Conservation (phyloP, 768 basidiomycete species). For the Agaricus blazei region DNA sequence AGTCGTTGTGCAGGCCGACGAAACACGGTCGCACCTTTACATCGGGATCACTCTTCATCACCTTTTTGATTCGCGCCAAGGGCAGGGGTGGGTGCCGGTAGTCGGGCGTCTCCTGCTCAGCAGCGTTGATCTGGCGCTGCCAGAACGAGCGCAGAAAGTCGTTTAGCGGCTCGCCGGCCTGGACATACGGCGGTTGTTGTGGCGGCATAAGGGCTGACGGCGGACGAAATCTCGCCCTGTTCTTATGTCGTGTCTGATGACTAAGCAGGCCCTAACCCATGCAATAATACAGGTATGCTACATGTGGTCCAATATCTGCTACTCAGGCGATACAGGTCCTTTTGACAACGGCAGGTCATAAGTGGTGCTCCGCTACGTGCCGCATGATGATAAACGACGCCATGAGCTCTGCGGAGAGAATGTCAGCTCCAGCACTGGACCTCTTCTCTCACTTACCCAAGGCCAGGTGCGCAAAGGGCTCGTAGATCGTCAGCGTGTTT, state of each 20-base stretch:
- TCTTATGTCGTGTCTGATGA: not conserved
- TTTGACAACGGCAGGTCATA: slow-evolving; percentile 13
- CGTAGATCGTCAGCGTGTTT: slow-evolving; percentile 56
- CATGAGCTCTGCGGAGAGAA: slow-evolving; percentile 41
- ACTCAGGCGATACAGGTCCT: not conserved
- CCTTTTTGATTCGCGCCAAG: slow-evolving; percentile 95
- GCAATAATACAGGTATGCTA: not conserved
- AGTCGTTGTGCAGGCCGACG: slow-evolving; percentile 9
- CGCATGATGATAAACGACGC: slow-evolving; percentile 62
- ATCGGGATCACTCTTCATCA: slow-evolving; percentile 97
- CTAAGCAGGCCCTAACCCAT: slow-evolving; percentile 9
- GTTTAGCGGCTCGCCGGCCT: slow-evolving; percentile 81
- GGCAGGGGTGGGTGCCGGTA: slow-evolving; percentile 86
- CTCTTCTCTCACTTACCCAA: slow-evolving; percentile 36
- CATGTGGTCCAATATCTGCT: slow-evolving; percentile 10
- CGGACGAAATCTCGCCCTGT: not conserved
- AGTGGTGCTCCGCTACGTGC: slow-evolving; percentile 48
- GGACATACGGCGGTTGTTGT: slow-evolving; percentile 56
- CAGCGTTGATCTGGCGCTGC: slow-evolving; percentile 82
- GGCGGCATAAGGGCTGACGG: slow-evolving; percentile 8
- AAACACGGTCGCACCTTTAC: slow-evolving; percentile 66
- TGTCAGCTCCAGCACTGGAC: not conserved
- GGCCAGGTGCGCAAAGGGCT: slow-evolving; percentile 46
- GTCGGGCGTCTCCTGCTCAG: slow-evolving; percentile 86
- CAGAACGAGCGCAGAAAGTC: slow-evolving; percentile 85